Evolutionary conservation across 805 yeast species (phyloP).

Genomic region (Sugiyamaella americana): DNA sequence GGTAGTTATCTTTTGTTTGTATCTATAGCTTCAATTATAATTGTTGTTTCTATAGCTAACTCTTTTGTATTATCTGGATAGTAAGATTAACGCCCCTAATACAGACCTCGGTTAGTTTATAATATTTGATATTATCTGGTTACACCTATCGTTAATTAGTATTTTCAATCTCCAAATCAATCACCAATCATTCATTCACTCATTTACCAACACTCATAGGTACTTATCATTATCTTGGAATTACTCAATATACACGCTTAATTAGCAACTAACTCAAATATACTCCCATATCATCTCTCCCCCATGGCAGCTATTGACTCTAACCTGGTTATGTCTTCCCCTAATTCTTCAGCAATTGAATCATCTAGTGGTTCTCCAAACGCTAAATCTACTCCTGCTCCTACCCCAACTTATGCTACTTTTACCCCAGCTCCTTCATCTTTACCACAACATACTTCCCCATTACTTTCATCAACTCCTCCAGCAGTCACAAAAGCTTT

Average conservation of each 20-base stretch:
- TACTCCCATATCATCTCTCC: too few species aligned
- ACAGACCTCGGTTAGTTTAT: too few species aligned
- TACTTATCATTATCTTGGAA: too few species aligned
- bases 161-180: too few species aligned
- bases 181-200: too few species aligned
- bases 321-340: slow-evolving; percentile 7
- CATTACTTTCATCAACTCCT: slow-evolving; percentile 82
- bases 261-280: too few species aligned
- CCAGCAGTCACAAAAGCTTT: slow-evolving; percentile 83
- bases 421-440: slow-evolving; percentile 31
- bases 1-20: background rate
- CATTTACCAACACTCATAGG: too few species aligned
- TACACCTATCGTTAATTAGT: too few species aligned
- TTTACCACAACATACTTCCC: slow-evolving; percentile 56
- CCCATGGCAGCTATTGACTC: slow-evolving; percentile 11
- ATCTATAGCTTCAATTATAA: slow-evolving; percentile 1
- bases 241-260: too few species aligned
- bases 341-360: background rate
- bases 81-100: too few species aligned
- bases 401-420: slow-evolving; percentile 30
- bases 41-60: background rate
- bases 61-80: too few species aligned
- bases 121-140: too few species aligned
- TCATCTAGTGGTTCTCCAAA: background rate
- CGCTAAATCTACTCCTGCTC: slow-evolving; percentile 1